Base-by-base conservation (phyloP, 1,284 basidiomycete species). In the Ceratobasidium sp. region DNA sequence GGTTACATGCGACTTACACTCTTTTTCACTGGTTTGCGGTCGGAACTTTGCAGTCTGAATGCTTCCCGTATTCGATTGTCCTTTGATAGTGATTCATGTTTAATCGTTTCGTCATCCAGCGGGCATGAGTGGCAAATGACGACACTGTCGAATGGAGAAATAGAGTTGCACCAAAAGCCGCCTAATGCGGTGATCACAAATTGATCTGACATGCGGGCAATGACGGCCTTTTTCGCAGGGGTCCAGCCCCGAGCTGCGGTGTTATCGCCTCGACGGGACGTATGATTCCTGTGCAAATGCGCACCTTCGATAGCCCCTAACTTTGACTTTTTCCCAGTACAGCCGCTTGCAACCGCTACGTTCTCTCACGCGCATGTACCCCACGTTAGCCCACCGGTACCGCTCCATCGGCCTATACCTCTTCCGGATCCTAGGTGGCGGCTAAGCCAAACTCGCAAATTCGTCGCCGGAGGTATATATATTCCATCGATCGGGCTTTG, bases 21-120 rank as follows among this genome's bases (percentile, higher is more conserved):
- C 68, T 55, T 54, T 70, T 55, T 14, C 27, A n/a, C n/a, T n/a
- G n/a, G n/a, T n/a, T n/a, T 41, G 16, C 52, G 30, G 52, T 52
- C 67, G 33, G 67, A 70, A 54, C 66, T 46, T 35, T 46, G 90
- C 85, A 33, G 20, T 60, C 27, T 10, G 54, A 44, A 79, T 65
- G 52, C 55, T n/a, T 27, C 30, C 38, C n/a, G 59, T 46, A 60
- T 48, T 8, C 65, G 20, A 27, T 57, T 66, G 14, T 20, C 14
- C n/a, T 38, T 50, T 54, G 14, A 57, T 79, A 44, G 78, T 57
- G 60, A 79, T 80, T 57, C 38, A 33, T 38, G 67, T 44, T 18
- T 79, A 92, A 70, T 70, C 38, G 57, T 70, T 33, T 35, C 54
- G 23, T 68, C 33, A 33, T 30, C 7, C 60, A 23, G 20, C 16